Base-by-base conservation (phyloP, 2,329 filamentous ascomycete genomes). In the Penicillium sp. region DNA sequence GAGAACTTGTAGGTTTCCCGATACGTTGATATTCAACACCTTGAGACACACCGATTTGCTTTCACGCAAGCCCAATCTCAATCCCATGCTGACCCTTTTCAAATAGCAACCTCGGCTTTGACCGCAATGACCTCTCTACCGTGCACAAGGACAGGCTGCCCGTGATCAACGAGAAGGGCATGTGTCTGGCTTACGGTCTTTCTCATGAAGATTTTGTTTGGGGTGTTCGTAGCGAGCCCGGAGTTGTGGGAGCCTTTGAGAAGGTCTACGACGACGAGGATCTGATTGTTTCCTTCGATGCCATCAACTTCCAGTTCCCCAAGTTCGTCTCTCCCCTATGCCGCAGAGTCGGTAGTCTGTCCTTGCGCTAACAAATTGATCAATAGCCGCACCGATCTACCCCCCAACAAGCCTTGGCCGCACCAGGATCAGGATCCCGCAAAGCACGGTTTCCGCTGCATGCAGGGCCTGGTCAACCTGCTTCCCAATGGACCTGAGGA, bases 381-480 rank as follows among this genome's bases (percentile, higher is more conserved):
- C 7, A 33, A 34, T 11, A 58, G 56, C 12, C 54, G 55, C 5
- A 51, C 48, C 26, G 52, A 59, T 38, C 32, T 60, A 7, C 44
- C 55, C 6, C 45, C 47, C 13, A 74, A 70, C 57, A 68, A 65
- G 45, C 73, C 72, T 2, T 75, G 72, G 73, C 70, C 72, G 3
- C 73, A 75, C 53, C 71, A 74, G 39, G 73, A 75, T 47, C 72
- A 75, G 51, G 68, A 74, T 45, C 73, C 69, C 1, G 62, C 61
- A 5, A 69, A 66, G 53, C 66, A 65, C 9, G 76, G 75, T 0
- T 76, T 79, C 58, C 68, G 74, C 2, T 79, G 76, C 52, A 64
- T 76, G 2, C 76, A 79, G 50, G 76, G 76, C 4, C 65, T 79
- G 0, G 72, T 78, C 2, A 78, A 79, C 56, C 54, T 73, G 0